Percentiles rank a stretch among this genome's conserved stretches.
These are phyloP conservation scores for Trichophyton equinum DNA, from an alignment of 2,329 filamentous ascomycete species.

Conservation along the genomic window DNA sequence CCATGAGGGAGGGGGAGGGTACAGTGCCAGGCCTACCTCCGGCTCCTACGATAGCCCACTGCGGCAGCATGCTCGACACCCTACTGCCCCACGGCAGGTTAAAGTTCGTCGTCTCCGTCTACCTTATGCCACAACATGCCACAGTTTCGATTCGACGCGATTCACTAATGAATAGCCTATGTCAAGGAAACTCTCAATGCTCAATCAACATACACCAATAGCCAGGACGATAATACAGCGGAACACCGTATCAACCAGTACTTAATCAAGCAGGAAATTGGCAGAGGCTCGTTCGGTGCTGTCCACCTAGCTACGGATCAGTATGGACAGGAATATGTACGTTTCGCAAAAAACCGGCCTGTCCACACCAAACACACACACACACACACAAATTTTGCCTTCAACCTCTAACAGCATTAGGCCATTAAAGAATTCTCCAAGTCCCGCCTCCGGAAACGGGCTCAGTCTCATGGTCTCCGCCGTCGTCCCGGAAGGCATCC, in stretches of 20 bases:
- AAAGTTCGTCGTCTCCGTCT: conserved; percentile 38
- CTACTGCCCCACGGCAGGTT: conserved; percentile 48
- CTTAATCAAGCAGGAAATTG: conserved; percentile 85
- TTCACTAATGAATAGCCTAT: conserved; percentile 2
- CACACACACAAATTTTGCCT: background rate
- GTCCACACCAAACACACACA: background rate
- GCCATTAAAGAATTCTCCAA: conserved; percentile 98
- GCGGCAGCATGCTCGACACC: conserved; percentile 42
- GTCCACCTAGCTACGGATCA: conserved; percentile 86
- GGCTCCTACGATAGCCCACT: conserved; percentile 12
- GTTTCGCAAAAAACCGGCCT: conserved; percentile 19
- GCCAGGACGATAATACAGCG: conserved; percentile 65
- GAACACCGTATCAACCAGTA: conserved; percentile 93
- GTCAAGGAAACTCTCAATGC: conserved; percentile 74
- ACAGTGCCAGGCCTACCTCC: conserved; percentile 7
- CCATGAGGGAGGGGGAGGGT: background rate
- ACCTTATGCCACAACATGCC: background rate
- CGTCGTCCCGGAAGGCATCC: conserved; percentile 42
- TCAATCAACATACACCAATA: conserved; percentile 71
- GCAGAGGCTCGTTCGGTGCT: conserved; percentile 87
- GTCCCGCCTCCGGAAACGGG: conserved; percentile 72
- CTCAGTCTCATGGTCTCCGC: conserved; percentile 75
- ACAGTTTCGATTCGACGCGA: background rate
- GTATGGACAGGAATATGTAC: conserved; percentile 83
- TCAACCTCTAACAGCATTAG: conserved; percentile 34